Percentiles rank a stretch among this genome's conserved stretches.
Conservation (phyloP, 371 early-diverging fungal genomes). For the Smittium culicis region DNA sequence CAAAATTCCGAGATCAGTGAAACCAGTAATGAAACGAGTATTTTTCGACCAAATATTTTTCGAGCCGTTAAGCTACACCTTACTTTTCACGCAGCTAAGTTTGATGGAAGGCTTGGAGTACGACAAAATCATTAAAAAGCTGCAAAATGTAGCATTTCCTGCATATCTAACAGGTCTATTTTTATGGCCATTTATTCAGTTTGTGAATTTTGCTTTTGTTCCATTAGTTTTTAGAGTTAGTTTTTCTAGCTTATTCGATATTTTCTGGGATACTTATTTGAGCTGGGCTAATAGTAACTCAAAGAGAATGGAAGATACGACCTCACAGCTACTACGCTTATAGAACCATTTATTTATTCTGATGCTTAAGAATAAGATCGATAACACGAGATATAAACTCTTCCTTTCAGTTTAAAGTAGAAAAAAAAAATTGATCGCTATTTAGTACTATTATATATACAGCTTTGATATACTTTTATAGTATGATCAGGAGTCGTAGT, state of each 20-base stretch:
- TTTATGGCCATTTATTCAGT: slow-evolving; percentile 67
- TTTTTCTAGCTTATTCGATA: slow-evolving; percentile 55
- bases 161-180: slow-evolving; percentile 49
- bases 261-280: slow-evolving; percentile 67
- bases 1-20: slow-evolving; percentile 16
- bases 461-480: too few species aligned
- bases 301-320: neutral
- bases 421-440: too few species aligned
- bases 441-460: too few species aligned
- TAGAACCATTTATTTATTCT: too few species aligned
- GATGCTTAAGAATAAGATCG: too few species aligned
- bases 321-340: neutral
- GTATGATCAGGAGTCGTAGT: too few species aligned
- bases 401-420: too few species aligned
- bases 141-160: slow-evolving; percentile 19
- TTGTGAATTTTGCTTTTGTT: slow-evolving; percentile 63
- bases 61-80: slow-evolving; percentile 23
- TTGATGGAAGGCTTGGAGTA: slow-evolving; percentile 26
- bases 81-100: slow-evolving; percentile 27
- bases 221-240: slow-evolving; percentile 60
- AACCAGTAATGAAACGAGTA: slow-evolving; percentile 28
- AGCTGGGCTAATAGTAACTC: slow-evolving; percentile 49
- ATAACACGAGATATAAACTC: too few species aligned
- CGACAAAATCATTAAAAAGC: slow-evolving; percentile 17
- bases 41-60: slow-evolving; percentile 23